A percentile compares a stretch with the other conserved stretches of the same genome.
Evolutionary conservation across 371 early-diverging fungal species (phyloP).

Genomic region (Mortierella sp.): DNA sequence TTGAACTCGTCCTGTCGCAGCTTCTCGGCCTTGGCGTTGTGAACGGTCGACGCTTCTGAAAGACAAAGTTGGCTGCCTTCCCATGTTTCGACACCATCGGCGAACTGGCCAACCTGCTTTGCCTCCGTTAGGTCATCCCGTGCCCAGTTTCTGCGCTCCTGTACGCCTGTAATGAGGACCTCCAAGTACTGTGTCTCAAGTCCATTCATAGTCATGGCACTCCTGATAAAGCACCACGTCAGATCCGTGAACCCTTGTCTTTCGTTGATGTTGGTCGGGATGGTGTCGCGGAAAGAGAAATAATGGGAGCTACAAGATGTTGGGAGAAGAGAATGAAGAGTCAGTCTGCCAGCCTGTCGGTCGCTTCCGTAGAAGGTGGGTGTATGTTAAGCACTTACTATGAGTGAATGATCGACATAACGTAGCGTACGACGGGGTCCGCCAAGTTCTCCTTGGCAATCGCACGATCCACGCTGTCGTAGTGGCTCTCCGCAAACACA

Average conservation of each 20-base stretch:
- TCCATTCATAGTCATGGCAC: constrained; percentile 15
- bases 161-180: constrained; percentile 3
- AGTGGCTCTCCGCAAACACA: no score
- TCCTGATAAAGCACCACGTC: constrained; percentile 29
- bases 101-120: constrained; percentile 10
- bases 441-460: no score
- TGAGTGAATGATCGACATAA: no score
- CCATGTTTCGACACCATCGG: constrained; percentile 11
- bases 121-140: constrained; percentile 2
- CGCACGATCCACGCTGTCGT: no score
- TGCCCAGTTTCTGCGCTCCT: constrained; percentile 16
- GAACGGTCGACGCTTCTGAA: constrained; percentile 15
- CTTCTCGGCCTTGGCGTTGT: constrained; percentile 21
- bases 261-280: constrained; percentile 15
- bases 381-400: no score
- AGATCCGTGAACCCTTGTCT: constrained; percentile 15
- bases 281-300: neutral
- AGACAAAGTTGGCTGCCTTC: neutral
- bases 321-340: no score
- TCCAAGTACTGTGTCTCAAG: constrained; percentile 19
- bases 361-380: no score
- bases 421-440: no score
- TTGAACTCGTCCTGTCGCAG: constrained; percentile 14
- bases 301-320: constrained; percentile 21
- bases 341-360: no score